Conservation (phyloP, 2,329 filamentous ascomycete species). For the Fusarium vanettenii region DNA sequence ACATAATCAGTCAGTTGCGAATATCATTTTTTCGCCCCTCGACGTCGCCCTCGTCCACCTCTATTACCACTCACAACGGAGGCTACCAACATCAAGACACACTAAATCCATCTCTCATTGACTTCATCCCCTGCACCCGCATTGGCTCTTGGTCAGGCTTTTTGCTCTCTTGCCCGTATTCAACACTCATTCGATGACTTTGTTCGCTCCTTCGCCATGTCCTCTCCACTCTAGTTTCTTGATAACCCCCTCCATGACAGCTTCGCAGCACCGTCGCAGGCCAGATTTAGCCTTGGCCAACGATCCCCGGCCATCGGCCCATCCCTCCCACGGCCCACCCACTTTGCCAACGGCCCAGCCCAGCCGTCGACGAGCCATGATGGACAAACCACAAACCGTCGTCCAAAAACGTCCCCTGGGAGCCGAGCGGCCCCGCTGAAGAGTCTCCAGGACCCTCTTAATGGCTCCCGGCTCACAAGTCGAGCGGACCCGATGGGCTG, state of each 20-base stretch:
- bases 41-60: constrained; percentile 16
- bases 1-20: constrained; percentile 28
- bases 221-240: constrained; percentile 20
- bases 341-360: constrained; percentile 33
- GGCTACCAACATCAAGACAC: constrained; percentile 13
- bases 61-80: constrained; percentile 16
- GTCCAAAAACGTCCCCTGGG: constrained; percentile 20
- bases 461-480: constrained; percentile 26
- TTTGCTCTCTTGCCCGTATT: constrained; percentile 11
- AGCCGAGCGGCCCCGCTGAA: constrained; percentile 33
- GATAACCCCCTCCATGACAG: constrained; percentile 24
- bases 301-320: constrained; percentile 36
- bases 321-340: constrained; percentile 43
- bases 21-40: constrained; percentile 13
- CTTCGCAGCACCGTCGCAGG: constrained; percentile 9
- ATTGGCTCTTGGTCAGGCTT: constrained; percentile 39
- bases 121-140: constrained; percentile 35
- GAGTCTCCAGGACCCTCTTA: constrained; percentile 22
- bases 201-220: constrained; percentile 13
- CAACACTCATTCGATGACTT: constrained; percentile 13
- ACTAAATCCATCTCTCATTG: constrained; percentile 18
- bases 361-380: neutral
- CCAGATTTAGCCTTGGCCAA: constrained; percentile 33
- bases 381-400: constrained; percentile 22
- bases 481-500: constrained; percentile 22